These are phyloP conservation scores for Aspergillus pseudonomiae DNA, from an alignment of 2,329 filamentous ascomycete species.

Conservation along the genomic window DNA sequence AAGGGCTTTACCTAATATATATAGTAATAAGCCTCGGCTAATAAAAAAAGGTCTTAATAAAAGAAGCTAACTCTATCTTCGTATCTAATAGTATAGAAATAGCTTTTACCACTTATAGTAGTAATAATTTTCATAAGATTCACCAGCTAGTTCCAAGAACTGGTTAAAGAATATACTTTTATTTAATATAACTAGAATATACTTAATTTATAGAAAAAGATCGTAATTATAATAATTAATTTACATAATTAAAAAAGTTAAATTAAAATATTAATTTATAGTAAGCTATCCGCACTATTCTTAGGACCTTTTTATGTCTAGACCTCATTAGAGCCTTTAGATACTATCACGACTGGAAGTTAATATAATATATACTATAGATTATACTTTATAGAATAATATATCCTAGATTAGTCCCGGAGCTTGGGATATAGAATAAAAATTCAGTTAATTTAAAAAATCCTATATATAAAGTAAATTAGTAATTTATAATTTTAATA, in stretches of 20 bases:
- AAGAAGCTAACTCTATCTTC: background rate
- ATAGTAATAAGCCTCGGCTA: background rate
- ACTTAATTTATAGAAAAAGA: background rate
- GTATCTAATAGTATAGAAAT: background rate
- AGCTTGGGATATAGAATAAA: background rate
- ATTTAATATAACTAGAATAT: background rate
- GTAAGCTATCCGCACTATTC: background rate
- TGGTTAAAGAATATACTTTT: background rate
- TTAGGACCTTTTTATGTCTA: background rate
- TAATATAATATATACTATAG: background rate
- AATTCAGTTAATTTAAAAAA: background rate
- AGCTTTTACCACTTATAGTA: background rate
- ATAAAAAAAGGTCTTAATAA: background rate
- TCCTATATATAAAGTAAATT: background rate
- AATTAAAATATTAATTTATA: background rate
- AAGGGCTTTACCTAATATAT: background rate
- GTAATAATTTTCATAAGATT: background rate
- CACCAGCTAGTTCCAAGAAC: background rate
- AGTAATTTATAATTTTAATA: background rate
- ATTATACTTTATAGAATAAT: background rate
- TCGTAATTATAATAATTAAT: background rate
- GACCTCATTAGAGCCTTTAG: background rate
- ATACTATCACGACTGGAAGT: background rate
- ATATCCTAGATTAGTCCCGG: background rate
- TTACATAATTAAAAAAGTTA: background rate